These are phyloP conservation scores for Alternaria conjuncta DNA, from an alignment of 2,329 filamentous ascomycete species.

Conservation along the genomic window DNA sequence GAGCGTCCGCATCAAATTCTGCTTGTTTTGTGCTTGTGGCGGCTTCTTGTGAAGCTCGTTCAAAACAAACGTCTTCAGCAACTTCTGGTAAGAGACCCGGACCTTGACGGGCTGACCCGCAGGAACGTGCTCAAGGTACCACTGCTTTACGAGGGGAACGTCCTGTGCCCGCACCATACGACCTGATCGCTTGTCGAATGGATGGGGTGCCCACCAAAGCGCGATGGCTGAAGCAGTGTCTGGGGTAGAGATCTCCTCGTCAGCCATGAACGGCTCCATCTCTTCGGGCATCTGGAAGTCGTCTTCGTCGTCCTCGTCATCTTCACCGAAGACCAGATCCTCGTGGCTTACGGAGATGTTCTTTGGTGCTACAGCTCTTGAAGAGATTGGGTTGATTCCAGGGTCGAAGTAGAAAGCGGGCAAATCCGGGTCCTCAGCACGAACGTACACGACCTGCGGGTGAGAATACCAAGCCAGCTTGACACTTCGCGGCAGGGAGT, in stretches of 20 bases:
- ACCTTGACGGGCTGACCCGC: slow-evolving; percentile 94
- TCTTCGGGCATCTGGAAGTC: slow-evolving; percentile 82
- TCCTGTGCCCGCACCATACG: slow-evolving; percentile 97
- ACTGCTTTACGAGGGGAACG: slow-evolving; percentile 95
- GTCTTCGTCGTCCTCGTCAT: slow-evolving; percentile 80
- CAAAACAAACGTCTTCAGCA: slow-evolving; percentile 93
- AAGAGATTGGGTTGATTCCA: slow-evolving; percentile 97
- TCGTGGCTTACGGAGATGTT: slow-evolving; percentile 93
- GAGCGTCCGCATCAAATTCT: slow-evolving; percentile 85
- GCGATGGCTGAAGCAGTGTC: slow-evolving; percentile 91
- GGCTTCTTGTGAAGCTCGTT: slow-evolving; percentile 97
- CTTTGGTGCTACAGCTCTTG: slow-evolving; percentile 89
- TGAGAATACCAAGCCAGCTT: slow-evolving; percentile 92
- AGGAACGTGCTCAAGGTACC: slow-evolving; percentile 96
- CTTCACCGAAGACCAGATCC: slow-evolving; percentile 91
- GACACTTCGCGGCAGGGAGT: slow-evolving; percentile 92
- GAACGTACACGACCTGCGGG: slow-evolving; percentile 89
- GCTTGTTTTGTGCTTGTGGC: slow-evolving; percentile 93
- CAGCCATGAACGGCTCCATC: slow-evolving; percentile 85
- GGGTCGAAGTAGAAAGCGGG: slow-evolving; percentile 98
- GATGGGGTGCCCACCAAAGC: slow-evolving; percentile 97
- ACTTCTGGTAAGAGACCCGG: slow-evolving; percentile 95
- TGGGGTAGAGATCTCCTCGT: slow-evolving; percentile 86
- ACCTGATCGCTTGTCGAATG: slow-evolving; percentile 91
- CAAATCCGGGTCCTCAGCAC: slow-evolving; percentile 84